phyloP scores from a whole-genome alignment of 257 asterid genomes.

The Solanum appendiculatum region DNA sequence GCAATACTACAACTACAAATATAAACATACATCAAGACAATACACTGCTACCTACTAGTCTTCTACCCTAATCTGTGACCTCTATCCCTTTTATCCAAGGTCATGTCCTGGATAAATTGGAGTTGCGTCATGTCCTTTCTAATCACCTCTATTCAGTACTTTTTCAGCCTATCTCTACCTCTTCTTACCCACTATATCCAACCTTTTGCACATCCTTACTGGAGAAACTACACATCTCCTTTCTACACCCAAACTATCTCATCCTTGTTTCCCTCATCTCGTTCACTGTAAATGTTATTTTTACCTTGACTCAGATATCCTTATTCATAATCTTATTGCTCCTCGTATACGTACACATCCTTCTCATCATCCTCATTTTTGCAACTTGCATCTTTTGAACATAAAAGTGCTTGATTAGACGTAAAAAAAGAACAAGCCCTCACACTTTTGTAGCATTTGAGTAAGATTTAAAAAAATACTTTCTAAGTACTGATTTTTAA shows the following conservation, averaged over 20 bases:
- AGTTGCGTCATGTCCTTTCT: not conserved
- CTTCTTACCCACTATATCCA: not conserved
- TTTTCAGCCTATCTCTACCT: not conserved
- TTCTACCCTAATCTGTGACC: too few species aligned
- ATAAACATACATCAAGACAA: not conserved
- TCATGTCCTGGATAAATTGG: too few species aligned
- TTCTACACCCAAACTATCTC: too few species aligned
- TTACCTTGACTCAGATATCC: not conserved
- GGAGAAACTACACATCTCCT: not conserved
- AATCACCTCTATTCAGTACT: too few species aligned
- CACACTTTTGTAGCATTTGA: not conserved
- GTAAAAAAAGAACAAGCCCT: too few species aligned
- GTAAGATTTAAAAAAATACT: not conserved
- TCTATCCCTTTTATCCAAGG: not conserved
- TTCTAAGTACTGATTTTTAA: too few species aligned
- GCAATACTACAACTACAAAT: not conserved
- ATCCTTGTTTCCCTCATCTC: not conserved
- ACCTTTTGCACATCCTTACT: not conserved
- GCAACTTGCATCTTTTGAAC: not conserved
- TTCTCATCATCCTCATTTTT: too few species aligned
- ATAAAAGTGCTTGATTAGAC: not conserved
- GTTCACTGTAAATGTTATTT: too few species aligned
- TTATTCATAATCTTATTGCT: too few species aligned
- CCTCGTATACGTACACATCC: not conserved
- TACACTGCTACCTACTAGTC: not conserved